Evolutionary conservation across 1,139 yeast genomes (phyloP).

Genomic region (Yamadazyma jaroonii): DNA sequence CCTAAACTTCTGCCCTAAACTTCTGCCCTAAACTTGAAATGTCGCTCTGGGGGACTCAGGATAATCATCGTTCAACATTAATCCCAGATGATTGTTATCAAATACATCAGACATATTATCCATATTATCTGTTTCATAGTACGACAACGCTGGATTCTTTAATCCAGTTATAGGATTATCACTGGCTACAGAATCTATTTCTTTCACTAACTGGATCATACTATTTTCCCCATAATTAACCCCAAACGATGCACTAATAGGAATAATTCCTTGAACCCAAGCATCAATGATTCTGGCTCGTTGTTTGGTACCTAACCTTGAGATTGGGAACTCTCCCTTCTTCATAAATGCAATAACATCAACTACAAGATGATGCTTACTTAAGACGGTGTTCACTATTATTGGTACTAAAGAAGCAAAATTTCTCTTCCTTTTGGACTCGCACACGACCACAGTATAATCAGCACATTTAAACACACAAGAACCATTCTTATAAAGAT

Average conservation of each 20-base stretch:
- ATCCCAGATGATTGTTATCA: constrained; percentile 27
- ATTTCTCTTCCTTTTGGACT: constrained; percentile 50
- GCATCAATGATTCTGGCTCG: constrained; percentile 66
- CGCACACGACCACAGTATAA: constrained; percentile 75
- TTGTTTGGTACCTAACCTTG: constrained; percentile 73
- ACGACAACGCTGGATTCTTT: constrained; percentile 43
- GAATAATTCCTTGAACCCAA: constrained; percentile 50
- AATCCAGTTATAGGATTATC: constrained; percentile 44
- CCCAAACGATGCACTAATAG: constrained; percentile 43
- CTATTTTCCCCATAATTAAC: constrained; percentile 67
- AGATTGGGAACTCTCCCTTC: constrained; percentile 61
- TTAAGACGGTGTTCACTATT: constrained; percentile 72
- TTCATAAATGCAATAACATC: constrained; percentile 83
- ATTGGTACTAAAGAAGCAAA: constrained; percentile 80
- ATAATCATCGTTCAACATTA: constrained; percentile 23
- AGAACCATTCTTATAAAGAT: constrained; percentile 55
- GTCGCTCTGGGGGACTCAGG: constrained; percentile 9
- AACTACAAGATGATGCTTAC: constrained; percentile 79
- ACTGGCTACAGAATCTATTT: constrained; percentile 42
- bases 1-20: neutral
- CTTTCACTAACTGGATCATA: constrained; percentile 53
- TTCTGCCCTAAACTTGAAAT: constrained; percentile 10
- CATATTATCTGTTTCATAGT: constrained; percentile 31
- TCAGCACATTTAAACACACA: constrained; percentile 85
- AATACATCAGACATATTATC: constrained; percentile 28